A percentile compares a stretch with the other conserved stretches of the same genome.
Conservation (phyloP, 441 rosid genomes). For the Sinapis alba region DNA sequence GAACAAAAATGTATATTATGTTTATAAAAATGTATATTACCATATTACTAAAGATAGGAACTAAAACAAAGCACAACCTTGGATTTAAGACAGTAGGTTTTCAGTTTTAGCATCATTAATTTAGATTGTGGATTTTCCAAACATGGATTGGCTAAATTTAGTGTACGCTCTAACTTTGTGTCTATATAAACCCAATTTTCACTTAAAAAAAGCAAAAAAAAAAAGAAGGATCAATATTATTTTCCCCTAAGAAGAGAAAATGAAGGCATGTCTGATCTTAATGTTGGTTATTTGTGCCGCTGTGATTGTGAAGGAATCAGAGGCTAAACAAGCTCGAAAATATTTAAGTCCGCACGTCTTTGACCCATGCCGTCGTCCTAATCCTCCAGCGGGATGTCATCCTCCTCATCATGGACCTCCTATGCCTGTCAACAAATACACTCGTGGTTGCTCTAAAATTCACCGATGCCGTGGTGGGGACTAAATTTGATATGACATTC, state of each 20-base stretch:
- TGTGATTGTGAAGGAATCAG: conserved; percentile 4
- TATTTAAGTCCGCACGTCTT: neutral
- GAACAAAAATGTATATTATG: too few relatives aligned
- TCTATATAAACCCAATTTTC: neutral
- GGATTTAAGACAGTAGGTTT: neutral
- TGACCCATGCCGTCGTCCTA: neutral
- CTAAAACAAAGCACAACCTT: neutral
- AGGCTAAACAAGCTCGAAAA: neutral
- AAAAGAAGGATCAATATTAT: conserved; percentile 1
- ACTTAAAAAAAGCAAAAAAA: neutral
- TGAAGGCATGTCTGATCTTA: conserved; percentile 26
- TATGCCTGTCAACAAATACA: neutral
- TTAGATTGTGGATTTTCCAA: neutral
- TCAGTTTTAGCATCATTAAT: neutral
- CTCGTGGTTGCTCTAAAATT: neutral
- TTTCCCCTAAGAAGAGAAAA: neutral
- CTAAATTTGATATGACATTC: neutral
- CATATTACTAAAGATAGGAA: neutral
- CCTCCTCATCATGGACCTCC: neutral
- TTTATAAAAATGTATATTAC: neutral
- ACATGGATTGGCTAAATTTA: conserved; percentile 8
- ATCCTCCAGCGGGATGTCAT: conserved; percentile 19
- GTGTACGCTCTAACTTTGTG: neutral
- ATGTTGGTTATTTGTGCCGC: conserved; percentile 13
- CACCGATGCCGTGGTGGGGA: neutral